phyloP scores from a whole-genome alignment of 495 filamentous ascomycete species.

The Podospora tetraspora region DNA sequence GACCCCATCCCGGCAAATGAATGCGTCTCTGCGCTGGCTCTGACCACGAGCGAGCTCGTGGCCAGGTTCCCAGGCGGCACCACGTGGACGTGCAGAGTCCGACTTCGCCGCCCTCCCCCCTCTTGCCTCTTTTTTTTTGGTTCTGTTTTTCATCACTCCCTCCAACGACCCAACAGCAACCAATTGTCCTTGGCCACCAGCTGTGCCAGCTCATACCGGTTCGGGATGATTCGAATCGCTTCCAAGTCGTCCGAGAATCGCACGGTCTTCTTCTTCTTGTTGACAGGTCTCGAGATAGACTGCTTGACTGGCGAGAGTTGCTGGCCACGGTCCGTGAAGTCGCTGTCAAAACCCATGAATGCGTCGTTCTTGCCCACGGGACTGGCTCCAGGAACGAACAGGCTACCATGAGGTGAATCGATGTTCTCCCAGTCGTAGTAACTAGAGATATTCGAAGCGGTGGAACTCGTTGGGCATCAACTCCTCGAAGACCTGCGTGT shows the following conservation, averaged over 20 bases:
- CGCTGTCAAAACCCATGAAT: too few relatives aligned
- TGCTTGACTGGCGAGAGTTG: not conserved
- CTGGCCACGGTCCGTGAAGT: not conserved
- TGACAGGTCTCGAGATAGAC: too few relatives aligned
- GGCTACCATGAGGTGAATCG: not conserved
- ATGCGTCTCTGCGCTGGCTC: constrained; percentile 13
- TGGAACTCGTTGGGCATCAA: not conserved
- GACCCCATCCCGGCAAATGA: too few relatives aligned
- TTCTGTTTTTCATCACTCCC: too few relatives aligned
- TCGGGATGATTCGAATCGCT: too few relatives aligned
- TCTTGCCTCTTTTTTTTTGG: too few relatives aligned
- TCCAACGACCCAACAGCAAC: too few relatives aligned
- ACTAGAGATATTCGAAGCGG: not conserved
- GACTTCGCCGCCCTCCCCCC: constrained; percentile 8
- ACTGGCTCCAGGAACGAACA: not conserved
- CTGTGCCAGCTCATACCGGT: too few relatives aligned
- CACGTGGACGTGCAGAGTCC: constrained; percentile 12
- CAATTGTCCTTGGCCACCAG: too few relatives aligned
- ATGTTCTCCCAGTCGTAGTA: not conserved
- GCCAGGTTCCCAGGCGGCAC: constrained; percentile 12
- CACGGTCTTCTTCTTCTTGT: too few relatives aligned
- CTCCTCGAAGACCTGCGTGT: not conserved
- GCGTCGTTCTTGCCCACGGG: not conserved
- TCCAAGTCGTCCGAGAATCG: too few relatives aligned
- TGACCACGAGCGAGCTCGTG: not conserved